Evolutionary conservation across 2,329 filamentous ascomycete genomes (phyloP).

Genomic region (Aspergillus neoniger): DNA sequence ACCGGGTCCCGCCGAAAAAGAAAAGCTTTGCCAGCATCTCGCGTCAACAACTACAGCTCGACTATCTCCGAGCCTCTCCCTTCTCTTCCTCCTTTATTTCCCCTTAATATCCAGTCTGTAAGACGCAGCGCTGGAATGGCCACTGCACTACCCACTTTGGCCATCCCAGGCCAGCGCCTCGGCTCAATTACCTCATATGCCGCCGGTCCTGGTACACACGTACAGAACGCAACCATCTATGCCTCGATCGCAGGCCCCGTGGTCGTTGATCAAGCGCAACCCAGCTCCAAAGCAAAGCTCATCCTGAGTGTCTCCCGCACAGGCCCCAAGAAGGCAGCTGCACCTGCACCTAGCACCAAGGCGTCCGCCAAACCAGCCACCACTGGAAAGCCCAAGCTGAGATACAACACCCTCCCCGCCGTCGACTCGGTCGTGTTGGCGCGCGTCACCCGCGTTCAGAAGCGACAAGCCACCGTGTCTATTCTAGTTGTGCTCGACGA

Average conservation of each 20-base stretch:
- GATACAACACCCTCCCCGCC: constrained; percentile 75
- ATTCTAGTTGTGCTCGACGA: constrained; percentile 77
- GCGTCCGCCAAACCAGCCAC: constrained; percentile 16
- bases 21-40: background rate
- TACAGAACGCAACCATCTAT: constrained; percentile 72
- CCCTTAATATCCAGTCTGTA: background rate
- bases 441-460: constrained; percentile 80
- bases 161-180: constrained; percentile 79
- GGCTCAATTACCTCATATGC: constrained; percentile 67
- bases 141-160: constrained; percentile 51
- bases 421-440: constrained; percentile 81
- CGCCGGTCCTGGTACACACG: constrained; percentile 80
- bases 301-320: constrained; percentile 42
- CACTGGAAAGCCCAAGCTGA: constrained; percentile 39
- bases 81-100: background rate
- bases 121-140: constrained; percentile 25
- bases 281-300: constrained; percentile 37
- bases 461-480: constrained; percentile 79
- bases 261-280: constrained; percentile 51
- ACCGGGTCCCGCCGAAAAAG: background rate
- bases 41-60: background rate
- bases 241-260: constrained; percentile 80
- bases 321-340: constrained; percentile 6
- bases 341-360: background rate
- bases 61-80: background rate